Conservation (phyloP, 495 filamentous ascomycete genomes). For the Wilcoxina mikolae region DNA sequence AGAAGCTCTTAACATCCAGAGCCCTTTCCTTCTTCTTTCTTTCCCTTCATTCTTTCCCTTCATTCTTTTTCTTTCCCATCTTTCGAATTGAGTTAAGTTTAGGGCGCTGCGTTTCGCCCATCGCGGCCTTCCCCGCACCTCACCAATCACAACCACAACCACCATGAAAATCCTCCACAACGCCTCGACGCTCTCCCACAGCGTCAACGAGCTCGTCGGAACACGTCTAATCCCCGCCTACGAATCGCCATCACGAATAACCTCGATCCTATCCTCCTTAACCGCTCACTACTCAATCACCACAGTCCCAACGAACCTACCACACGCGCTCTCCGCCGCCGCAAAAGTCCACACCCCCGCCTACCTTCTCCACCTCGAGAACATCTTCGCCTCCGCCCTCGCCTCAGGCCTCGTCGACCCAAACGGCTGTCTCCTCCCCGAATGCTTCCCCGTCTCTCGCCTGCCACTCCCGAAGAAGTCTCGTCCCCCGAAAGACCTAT, state of each 20-base stretch:
- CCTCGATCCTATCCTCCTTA: background rate
- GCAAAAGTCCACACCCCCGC: slow-evolving; percentile 4
- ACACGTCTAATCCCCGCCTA: background rate
- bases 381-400: slow-evolving; percentile 3
- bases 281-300: background rate
- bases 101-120: background rate
- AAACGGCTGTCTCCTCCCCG: slow-evolving; percentile 5
- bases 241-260: slow-evolving; percentile 4
- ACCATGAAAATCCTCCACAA: slow-evolving; percentile 10
- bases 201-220: background rate
- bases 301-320: background rate
- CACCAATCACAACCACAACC: background rate
- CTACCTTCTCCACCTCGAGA: slow-evolving; percentile 10
- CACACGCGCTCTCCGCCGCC: background rate
- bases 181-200: background rate
- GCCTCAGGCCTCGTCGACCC: slow-evolving; percentile 2
- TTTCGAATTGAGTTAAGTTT: background rate
- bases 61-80: background rate
- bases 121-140: background rate
- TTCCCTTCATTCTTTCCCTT: background rate
- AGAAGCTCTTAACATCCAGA: background rate
- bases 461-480: background rate
- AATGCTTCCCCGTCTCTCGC: slow-evolving; percentile 10
- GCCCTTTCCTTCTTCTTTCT: background rate
- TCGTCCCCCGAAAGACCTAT: slow-evolving; percentile 7